Base-by-base conservation (phyloP, 2,329 filamentous ascomycete genomes). In the Apiospora kogelbergensis region DNA sequence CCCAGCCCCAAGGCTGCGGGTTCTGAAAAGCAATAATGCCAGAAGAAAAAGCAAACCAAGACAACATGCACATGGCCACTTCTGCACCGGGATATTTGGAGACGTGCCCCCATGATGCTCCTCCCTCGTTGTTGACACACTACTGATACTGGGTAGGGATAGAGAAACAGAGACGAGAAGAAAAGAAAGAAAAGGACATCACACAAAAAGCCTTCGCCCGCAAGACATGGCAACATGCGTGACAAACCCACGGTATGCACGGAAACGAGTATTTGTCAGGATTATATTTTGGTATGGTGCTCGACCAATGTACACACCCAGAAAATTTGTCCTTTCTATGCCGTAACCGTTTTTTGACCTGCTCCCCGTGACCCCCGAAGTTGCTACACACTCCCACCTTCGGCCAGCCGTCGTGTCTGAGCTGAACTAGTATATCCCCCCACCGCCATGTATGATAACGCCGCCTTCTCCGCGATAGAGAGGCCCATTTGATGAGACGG, bases 321-420 rank as follows among this genome's bases (percentile, higher is more conserved):
- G 30, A 37, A 20, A 60, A 37, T 37, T 9, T 60, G 26, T 60
- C 53, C 53, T n/a, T 37, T 60, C 53, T 60, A 60, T 60, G 30
- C 53, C 53, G 53, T 37, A 60, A 30, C 53, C 30, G 53, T 37
- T 60, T 60, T 60, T 37, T 17, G 53, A 60, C 30, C 53, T 60
- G 24, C 48, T 60, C 53, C 20, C 53, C 53, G 22, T 60, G 30
- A 42, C 40, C 53, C 48, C 20, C 20, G 33, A 9, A 13, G 30
- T 60, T 37, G 53, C n/a, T 60, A 60, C 26, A 60, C 17, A 60
- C 26, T n/a, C 26, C 26, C 53, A 37, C 10, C 53, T 11, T 60
- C 53, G 53, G 53, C 53, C 53, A 60, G 53, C 53, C 53, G 53
- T 60, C 53, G 53, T 37, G 30, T 60, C 53, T 37, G 53, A 60